Base-by-base conservation (phyloP, 140 eudicot genomes). In the Cichorium intybus region DNA sequence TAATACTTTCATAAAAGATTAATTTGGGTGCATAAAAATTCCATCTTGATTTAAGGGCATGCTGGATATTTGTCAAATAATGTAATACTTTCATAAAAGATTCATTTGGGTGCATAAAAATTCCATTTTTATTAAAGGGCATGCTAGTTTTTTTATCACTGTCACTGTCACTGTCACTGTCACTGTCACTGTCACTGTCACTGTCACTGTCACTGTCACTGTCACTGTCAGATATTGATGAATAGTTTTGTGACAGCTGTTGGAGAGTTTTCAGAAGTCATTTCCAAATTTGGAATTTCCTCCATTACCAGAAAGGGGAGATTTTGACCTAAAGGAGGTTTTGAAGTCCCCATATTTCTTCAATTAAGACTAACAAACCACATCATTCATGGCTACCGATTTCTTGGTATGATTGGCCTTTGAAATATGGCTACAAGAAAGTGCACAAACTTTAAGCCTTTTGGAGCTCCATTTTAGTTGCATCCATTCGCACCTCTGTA, bases 281-380 rank as follows among this genome's bases (percentile, higher is more conserved):
- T 86, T 89, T 60, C 97, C 99, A 1, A 54, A 78, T 6, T 60
- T 86, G 62, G 72, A 79, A n/a, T 94, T 89, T 61, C 99, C 99
- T 33, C 95, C 99, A 2, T 81, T 94, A 52, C 99, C 99, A 1
- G 96, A 89, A 62, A 86, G 99, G 37, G 95, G 97, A 39, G 93
- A 89, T 66, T 86, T 93, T 70, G 87, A 90, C 64, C 81, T 90
- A 28, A 82, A 75, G 56, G 97, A 90, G 73, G 97, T 90, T 80
- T 55, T 84, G 39, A 80, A 75, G 56, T 84, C 97, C 35, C 81
- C 88, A 3, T 90, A 90, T 76, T 87, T 90, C 81, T 90, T 90
- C 86, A 90, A 87, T 72, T 90, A 75, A 76, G 64, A 60, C 62
- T 55, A 47, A 28, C 37, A 22, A 50, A 57, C 64, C 73, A 17